Base-by-base conservation (phyloP, 352 stramenopile species). In the Globisporangium paroecandrum region DNA sequence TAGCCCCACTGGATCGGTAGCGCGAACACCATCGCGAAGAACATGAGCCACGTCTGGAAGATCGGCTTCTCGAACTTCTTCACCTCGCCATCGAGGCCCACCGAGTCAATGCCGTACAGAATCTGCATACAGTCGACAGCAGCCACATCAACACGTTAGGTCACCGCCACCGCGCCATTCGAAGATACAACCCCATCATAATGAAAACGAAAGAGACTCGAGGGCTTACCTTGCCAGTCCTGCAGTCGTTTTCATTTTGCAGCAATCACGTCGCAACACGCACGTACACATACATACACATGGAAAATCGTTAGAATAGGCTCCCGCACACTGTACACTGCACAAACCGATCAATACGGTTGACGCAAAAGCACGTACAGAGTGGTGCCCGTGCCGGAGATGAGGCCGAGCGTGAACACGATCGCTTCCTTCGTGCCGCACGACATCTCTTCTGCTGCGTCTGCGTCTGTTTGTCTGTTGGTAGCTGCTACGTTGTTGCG, bases 41-140 rank as follows among this genome's bases (percentile, higher is more conserved):
- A 99, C 95, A 98, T 99, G 69, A 97, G 90, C 82, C 96, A 98
- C 18, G 96, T 98, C 79, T 98, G 93, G 79, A 98, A 98, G 56
- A 98, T 89, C 53, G 95, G 94, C 69, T 98, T 98, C 55, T 95
- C 81, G 72, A 99, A 99, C 53, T 90, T 86, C 77, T 98, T 96
- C 15, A 93, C 71, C 58, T 95, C 76, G 20, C 91, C 94, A 27
- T 92, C 81, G 10, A 97, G 82, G 4, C 93, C 95, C 29, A 96
- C 80, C 12, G 87, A 91, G 62, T 96, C 84, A 32, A 98, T 83
- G 32, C 84, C 84, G 69, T 98, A 98, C 78, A 99, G 81, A n/a
- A 97, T 93, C 83, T 99, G 88, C 20, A 57, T 55, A n/a, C 53
- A 63, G 15, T 6, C 38, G 2, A 12, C 8, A 20, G 24, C 38